Conservation (phyloP, 805 yeast genomes). For the Cyberlindnera mrakii region DNA sequence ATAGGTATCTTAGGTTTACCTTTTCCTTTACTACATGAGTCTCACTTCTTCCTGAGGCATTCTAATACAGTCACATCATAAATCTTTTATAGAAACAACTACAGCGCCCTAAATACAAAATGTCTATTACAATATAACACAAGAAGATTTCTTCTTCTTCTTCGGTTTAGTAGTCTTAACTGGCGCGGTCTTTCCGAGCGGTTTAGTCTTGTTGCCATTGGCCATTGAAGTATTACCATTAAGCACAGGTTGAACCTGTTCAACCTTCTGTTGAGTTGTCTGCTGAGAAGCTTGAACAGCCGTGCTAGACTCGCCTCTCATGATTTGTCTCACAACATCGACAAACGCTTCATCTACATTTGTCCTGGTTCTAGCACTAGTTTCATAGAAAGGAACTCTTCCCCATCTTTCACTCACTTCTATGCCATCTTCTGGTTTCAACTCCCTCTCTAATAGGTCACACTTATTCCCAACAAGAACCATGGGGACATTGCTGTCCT, state of each 20-base stretch:
- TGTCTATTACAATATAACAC: conserved; percentile 15
- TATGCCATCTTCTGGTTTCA: conserved; percentile 77
- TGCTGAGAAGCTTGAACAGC: too few relatives aligned
- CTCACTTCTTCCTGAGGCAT: too few relatives aligned
- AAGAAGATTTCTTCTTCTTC: conserved; percentile 25
- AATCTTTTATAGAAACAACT: not conserved
- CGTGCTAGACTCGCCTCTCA: conserved; percentile 50
- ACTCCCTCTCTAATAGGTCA: conserved; percentile 70
- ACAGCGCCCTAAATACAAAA: not conserved
- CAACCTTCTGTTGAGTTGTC: too few relatives aligned
- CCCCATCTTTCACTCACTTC: conserved; percentile 84
- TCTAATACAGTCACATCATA: too few relatives aligned
- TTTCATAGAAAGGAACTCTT: conserved; percentile 81
- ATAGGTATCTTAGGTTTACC: too few relatives aligned
- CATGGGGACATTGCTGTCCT: conserved; percentile 79
- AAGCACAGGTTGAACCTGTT: too few relatives aligned
- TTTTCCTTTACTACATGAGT: too few relatives aligned
- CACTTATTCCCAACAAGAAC: conserved; percentile 89
- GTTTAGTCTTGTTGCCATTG: conserved; percentile 9
- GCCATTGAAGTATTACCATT: not conserved
- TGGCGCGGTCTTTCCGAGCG: conserved; percentile 12
- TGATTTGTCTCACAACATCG: conserved; percentile 85
- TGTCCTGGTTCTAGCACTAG: conserved; percentile 85
- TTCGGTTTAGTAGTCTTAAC: conserved; percentile 3
- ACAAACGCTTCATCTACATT: conserved; percentile 88